Evolutionary conservation across 345 rosid species (phyloP).

Genomic region (Melastoma malabathricum): DNA sequence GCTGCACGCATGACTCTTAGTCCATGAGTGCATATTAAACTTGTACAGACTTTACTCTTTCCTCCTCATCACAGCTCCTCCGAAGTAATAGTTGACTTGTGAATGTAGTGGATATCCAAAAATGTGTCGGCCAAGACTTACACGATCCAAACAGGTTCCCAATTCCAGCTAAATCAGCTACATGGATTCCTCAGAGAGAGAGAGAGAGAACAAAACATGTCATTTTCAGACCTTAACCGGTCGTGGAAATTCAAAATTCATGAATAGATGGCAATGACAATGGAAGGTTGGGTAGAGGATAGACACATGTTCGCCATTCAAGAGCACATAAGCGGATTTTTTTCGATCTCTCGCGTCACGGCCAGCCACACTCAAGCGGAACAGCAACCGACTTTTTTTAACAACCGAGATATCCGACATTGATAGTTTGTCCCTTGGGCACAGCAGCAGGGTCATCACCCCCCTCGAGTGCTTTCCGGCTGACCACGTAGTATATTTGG

Average conservation of each 20-base stretch:
- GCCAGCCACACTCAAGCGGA: slow-evolving; percentile 15
- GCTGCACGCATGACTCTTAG: no score
- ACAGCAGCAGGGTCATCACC: slow-evolving; percentile 54
- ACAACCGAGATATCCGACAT: slow-evolving; percentile 56
- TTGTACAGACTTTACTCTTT: no score
- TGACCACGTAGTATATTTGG: slow-evolving; percentile 58
- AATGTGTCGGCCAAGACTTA: no score
- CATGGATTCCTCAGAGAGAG: no score
- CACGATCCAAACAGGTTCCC: no score
- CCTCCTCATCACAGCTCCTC: no score
- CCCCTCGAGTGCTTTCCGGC: slow-evolving; percentile 53
- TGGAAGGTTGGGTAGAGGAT: not conserved
- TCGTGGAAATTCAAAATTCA: not conserved
- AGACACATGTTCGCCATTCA: not conserved
- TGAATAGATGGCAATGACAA: not conserved
- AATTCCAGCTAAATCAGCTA: no score
- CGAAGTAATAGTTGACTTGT: no score
- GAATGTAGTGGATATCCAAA: no score
- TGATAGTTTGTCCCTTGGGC: slow-evolving; percentile 61
- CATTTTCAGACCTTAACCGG: slow-evolving; percentile 1
- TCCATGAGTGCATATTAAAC: no score
- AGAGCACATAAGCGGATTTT: no score
- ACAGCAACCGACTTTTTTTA: slow-evolving; percentile 65
- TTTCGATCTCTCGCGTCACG: not conserved
- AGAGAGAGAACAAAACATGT: no score